Conservation (phyloP, 371 early-diverging fungal genomes). For the Pancytospora philotis region DNA sequence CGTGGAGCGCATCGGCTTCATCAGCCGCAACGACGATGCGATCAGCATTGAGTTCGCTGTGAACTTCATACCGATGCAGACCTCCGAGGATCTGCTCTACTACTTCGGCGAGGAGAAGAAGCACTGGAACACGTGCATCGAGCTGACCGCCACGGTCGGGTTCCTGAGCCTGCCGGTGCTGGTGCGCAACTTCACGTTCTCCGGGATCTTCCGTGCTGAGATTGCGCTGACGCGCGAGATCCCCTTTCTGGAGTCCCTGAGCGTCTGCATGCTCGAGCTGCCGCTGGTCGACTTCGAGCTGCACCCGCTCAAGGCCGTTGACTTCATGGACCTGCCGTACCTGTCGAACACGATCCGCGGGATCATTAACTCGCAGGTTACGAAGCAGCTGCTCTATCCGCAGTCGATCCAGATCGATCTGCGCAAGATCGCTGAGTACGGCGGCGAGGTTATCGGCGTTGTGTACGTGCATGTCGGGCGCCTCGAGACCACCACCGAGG, state of each 20-base stretch:
- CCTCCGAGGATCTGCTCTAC: constrained; percentile 49
- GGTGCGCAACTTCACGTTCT: constrained; percentile 76
- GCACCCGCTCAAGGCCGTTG: constrained; percentile 70
- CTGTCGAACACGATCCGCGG: constrained; percentile 59
- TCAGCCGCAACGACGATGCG: constrained; percentile 67
- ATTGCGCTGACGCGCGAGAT: constrained; percentile 68
- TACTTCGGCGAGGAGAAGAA: constrained; percentile 36
- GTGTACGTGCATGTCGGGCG: constrained; percentile 47
- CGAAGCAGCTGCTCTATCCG: constrained; percentile 50
- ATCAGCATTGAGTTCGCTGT: constrained; percentile 61
- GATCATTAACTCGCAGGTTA: constrained; percentile 45
- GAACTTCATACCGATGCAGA: constrained; percentile 59
- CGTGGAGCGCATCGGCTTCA: constrained; percentile 68
- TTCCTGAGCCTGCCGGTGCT: constrained; percentile 77
- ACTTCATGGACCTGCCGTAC: constrained; percentile 66
- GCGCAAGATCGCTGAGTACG: constrained; percentile 42
- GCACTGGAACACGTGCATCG: constrained; percentile 84
- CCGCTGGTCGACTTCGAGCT: constrained; percentile 80
- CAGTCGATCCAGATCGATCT: constrained; percentile 55
- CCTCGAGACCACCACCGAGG: constrained; percentile 31
- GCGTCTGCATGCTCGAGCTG: constrained; percentile 71
- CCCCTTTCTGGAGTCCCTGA: constrained; percentile 71
- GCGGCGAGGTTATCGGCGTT: constrained; percentile 54
- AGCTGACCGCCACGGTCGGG: constrained; percentile 71
- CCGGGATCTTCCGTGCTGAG: constrained; percentile 66